Evolutionary conservation across 257 asterid genomes (phyloP).

Genomic region (Paraleonurus japonicus): DNA sequence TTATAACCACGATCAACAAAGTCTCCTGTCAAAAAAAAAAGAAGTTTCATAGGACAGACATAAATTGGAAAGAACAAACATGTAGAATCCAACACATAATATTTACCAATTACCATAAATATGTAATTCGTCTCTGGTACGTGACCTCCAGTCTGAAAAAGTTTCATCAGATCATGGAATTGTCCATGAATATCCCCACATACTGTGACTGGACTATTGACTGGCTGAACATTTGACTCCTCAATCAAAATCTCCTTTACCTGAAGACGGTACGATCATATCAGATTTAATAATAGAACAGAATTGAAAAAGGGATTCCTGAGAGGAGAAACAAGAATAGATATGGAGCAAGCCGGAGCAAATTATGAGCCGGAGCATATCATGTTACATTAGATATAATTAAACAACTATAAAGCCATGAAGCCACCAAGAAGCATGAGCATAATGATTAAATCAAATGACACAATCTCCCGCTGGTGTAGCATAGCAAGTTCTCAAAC

Average conservation of each 20-base stretch:
- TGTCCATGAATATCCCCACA: conserved; percentile 99
- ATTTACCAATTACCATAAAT: conserved; percentile 63
- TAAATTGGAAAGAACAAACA: conserved; percentile 1
- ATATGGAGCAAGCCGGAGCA: background rate
- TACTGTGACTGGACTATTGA: conserved; percentile 96
- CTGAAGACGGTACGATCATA: conserved; percentile 38
- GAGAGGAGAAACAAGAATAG: background rate
- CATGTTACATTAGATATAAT: background rate
- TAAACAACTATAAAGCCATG: background rate
- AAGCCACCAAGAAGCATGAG: background rate
- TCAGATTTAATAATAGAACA: conserved; percentile 1
- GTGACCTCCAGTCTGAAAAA: conserved; percentile 98
- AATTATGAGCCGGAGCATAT: background rate
- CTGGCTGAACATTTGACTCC: conserved; percentile 99
- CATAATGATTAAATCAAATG: background rate
- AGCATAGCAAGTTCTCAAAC: background rate
- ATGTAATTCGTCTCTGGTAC: conserved; percentile 98
- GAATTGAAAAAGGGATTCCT: background rate
- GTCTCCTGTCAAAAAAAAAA: conserved; percentile 60
- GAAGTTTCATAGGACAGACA: background rate
- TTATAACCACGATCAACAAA: conserved; percentile 99
- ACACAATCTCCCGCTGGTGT: background rate
- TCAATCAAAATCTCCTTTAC: conserved; percentile 97
- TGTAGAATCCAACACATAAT: background rate
- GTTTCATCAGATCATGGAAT: conserved; percentile 97